Conservation (phyloP, 176 grass and related monocot genomes). For the Eragrostis curvula region DNA sequence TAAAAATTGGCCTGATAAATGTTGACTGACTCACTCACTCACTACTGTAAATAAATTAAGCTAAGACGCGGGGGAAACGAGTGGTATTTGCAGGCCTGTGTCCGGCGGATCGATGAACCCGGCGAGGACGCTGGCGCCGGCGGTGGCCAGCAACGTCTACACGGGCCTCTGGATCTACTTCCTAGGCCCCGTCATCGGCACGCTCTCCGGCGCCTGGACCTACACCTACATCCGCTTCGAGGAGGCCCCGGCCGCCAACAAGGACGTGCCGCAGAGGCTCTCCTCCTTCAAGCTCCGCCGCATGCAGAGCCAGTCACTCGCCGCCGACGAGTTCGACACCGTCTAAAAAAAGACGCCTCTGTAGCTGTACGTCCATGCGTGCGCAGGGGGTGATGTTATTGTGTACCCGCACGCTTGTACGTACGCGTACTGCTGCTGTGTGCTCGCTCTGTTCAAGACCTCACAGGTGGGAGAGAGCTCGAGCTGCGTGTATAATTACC, state of each 20-base stretch:
- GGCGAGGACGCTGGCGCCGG: conserved; percentile 86
- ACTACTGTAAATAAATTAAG: background rate
- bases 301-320: conserved; percentile 71
- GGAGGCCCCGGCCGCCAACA: conserved; percentile 24
- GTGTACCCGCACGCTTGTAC: background rate
- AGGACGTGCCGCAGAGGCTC: conserved; percentile 50
- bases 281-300: conserved; percentile 96
- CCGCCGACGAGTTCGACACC: conserved; percentile 56
- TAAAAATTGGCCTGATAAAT: background rate
- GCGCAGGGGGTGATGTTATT: too few species aligned
- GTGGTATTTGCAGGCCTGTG: conserved; percentile 85
- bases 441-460: conserved; percentile 41
- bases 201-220: conserved; percentile 77
- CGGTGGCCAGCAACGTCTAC: conserved; percentile 86
- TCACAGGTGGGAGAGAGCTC: conserved; percentile 8
- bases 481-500: conserved; percentile 8
- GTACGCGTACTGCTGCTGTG: background rate
- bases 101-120: conserved; percentile 99
- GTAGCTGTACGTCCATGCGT: too few species aligned
- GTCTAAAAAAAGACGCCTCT: conserved; percentile 1
- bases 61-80: conserved; percentile 55
- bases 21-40: background rate
- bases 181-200: conserved; percentile 80
- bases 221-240: conserved; percentile 84
- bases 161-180: conserved; percentile 93